Conservation (phyloP, 2,329 filamentous ascomycete genomes). For the Fusarium multiceps region DNA sequence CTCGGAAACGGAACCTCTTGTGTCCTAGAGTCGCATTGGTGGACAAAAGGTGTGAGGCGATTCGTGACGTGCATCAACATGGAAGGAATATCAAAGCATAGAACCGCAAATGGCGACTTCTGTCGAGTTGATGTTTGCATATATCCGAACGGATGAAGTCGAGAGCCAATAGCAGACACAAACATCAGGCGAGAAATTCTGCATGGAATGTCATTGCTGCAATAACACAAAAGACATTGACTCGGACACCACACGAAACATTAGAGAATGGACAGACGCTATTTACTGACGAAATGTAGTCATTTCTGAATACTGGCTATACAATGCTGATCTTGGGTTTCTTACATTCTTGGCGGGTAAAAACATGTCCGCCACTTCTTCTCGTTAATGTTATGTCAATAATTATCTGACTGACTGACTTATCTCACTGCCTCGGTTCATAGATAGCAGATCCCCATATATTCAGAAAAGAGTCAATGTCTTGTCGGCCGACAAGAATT, state of each 20-base stretch:
- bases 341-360: conserved; percentile 8
- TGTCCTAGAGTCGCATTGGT: conserved; percentile 11
- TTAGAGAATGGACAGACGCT: background rate
- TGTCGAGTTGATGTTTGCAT: background rate
- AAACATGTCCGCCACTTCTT: conserved; percentile 13
- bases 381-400: background rate
- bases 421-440: background rate
- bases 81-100: background rate
- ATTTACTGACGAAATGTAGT: background rate
- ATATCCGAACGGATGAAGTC: background rate
- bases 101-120: background rate
- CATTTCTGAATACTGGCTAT: background rate
- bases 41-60: conserved; percentile 7
- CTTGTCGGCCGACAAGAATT: background rate
- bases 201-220: background rate
- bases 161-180: background rate
- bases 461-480: background rate
- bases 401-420: background rate
- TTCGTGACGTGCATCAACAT: conserved; percentile 13
- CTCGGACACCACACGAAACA: background rate
- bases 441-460: background rate
- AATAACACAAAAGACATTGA: background rate
- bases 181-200: background rate
- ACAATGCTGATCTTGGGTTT: background rate
- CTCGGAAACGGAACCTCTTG: conserved; percentile 2